A percentile compares a stretch with the other conserved stretches of the same genome.
Conservation (phyloP, 2,329 filamentous ascomycete species). For the Lecanicillium sp. region DNA sequence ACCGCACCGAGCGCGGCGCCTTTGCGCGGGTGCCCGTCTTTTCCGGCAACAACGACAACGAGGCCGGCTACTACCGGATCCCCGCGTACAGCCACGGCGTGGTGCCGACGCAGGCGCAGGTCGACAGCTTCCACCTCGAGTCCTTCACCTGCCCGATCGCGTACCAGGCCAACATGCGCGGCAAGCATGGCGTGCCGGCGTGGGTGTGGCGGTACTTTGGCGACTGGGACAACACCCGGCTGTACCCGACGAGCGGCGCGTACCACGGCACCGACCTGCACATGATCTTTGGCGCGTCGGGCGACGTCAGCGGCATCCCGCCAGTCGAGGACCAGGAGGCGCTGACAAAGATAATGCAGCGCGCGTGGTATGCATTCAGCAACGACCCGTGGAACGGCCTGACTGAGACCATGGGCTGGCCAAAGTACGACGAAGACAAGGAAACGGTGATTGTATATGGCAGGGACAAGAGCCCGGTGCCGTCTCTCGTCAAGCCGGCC, state of each 20-base stretch:
- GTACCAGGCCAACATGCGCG: constrained; percentile 31
- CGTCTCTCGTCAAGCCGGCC: constrained; percentile 21
- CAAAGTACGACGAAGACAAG: constrained; percentile 23
- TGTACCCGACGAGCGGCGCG: constrained; percentile 39
- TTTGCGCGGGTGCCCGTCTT: constrained; percentile 38
- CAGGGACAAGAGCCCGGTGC: constrained; percentile 19
- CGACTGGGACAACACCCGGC: constrained; percentile 42
- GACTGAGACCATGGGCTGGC: constrained; percentile 29
- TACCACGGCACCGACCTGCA: constrained; percentile 45
- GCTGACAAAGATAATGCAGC: constrained; percentile 32
- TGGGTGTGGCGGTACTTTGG: constrained; percentile 44
- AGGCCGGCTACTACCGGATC: constrained; percentile 42
- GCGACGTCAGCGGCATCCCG: constrained; percentile 32
- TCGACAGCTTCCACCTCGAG: constrained; percentile 34
- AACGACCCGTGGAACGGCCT: constrained; percentile 32
- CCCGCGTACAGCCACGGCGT: constrained; percentile 34
- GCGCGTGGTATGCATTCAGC: constrained; percentile 36
- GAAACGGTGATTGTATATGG: constrained; percentile 24
- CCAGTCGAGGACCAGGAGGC: constrained; percentile 24
- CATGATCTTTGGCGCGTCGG: constrained; percentile 40
- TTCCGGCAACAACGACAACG: constrained; percentile 38
- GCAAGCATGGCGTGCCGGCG: constrained; percentile 27
- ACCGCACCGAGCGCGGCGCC: constrained; percentile 25
- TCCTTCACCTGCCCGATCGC: constrained; percentile 41
- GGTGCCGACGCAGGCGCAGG: constrained; percentile 32